These are phyloP conservation scores for Neobulgaria alba DNA, from an alignment of 2,329 filamentous ascomycete genomes.

Conservation along the genomic window DNA sequence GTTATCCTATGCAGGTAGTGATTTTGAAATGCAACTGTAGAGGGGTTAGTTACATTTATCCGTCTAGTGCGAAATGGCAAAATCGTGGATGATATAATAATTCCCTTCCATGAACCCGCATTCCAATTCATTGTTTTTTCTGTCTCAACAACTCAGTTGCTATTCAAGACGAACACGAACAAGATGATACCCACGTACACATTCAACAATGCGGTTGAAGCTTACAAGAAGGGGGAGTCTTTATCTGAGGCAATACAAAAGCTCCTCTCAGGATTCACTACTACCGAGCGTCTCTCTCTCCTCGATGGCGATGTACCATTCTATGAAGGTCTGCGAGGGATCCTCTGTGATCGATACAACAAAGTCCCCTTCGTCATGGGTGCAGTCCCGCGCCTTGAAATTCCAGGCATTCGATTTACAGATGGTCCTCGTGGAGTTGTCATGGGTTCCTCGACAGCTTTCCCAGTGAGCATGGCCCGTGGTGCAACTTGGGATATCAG, in stretches of 20 bases:
- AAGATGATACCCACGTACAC: conserved; percentile 1
- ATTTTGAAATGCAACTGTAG: no score
- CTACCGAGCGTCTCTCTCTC: conserved; percentile 6
- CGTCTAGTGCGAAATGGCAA: no score
- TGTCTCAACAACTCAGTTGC: no score
- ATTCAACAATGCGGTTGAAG: conserved; percentile 6
- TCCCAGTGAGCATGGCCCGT: conserved; percentile 15
- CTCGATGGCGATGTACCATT: conserved; percentile 9
- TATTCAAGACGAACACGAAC: no score
- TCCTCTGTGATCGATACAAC: conserved; percentile 9
- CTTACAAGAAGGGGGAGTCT: conserved; percentile 3
- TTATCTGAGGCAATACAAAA: conserved; percentile 1
- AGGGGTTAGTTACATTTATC: no score
- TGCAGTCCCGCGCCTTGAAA: conserved; percentile 5
- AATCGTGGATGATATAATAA: no score
- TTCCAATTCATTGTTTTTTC: no score
- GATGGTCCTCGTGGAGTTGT: conserved; percentile 24
- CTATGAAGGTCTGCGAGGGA: conserved; percentile 4
- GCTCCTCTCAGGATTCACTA: conserved; percentile 4
- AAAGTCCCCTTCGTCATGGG: conserved; percentile 5
- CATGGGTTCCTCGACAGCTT: conserved; percentile 8
- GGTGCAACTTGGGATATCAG: conserved; percentile 24
- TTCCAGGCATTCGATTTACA: conserved; percentile 16
- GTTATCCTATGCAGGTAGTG: no score
- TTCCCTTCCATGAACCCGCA: no score